A percentile compares a stretch with the other conserved stretches of the same genome.
Conservation (phyloP, 2,329 filamentous ascomycete species). For the Pyrenophora tritici-repentis region DNA sequence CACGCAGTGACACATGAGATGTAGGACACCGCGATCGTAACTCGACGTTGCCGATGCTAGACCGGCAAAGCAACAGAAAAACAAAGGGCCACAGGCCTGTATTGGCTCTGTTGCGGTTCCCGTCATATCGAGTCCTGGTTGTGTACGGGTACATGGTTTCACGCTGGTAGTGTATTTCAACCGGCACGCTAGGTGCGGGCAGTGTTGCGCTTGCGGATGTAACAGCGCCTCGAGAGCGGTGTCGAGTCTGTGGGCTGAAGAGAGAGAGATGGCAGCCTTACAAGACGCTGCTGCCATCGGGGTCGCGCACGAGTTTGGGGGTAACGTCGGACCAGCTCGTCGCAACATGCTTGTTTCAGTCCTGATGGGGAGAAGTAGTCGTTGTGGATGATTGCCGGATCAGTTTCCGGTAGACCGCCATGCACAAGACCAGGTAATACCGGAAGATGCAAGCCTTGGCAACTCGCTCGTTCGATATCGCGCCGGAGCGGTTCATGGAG, state of each 20-base stretch:
- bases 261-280: conserved; percentile 1
- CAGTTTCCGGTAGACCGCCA: not conserved
- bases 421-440: not conserved
- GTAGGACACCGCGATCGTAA: conserved; percentile 7
- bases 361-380: not conserved
- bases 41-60: not conserved
- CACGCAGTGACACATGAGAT: conserved; percentile 13
- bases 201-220: conserved; percentile 9
- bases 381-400: not conserved
- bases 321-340: conserved; percentile 8
- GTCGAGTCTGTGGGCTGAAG: conserved; percentile 5
- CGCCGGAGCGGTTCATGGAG: not conserved
- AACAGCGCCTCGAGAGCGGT: conserved; percentile 10
- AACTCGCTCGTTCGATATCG: not conserved
- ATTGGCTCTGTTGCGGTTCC: conserved; percentile 2
- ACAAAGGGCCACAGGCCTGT: not conserved
- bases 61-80: conserved; percentile 12
- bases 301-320: conserved; percentile 2
- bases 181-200: not conserved
- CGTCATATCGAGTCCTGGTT: conserved; percentile 9
- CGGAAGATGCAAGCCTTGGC: not conserved
- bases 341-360: not conserved
- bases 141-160: conserved; percentile 4
- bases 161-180: not conserved
- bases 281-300: conserved; percentile 1